A percentile compares a stretch with the other conserved stretches of the same genome.
Evolutionary conservation across 768 basidiomycete genomes (phyloP).

Genomic region (Chlorophyllum brunneum): DNA sequence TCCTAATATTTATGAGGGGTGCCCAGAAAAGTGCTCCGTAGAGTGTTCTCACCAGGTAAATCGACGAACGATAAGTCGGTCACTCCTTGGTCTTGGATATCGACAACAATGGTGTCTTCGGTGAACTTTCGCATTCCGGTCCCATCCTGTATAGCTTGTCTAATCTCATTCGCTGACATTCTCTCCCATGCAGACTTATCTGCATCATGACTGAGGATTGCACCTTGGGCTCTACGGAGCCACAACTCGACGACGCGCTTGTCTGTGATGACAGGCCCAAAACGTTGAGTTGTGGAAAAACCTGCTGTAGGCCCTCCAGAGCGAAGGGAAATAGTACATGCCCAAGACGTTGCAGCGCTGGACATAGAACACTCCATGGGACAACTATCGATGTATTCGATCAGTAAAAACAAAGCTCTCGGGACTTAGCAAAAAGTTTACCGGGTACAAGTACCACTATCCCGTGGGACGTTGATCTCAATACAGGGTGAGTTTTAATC

Average conservation of each 20-base stretch:
- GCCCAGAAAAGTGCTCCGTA: conserved; percentile 15
- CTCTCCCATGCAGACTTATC: conserved; percentile 5
- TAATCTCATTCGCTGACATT: conserved; percentile 13
- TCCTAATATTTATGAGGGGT: conserved; percentile 30
- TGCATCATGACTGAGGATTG: conserved; percentile 36
- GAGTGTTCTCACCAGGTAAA: conserved; percentile 40
- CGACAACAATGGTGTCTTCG: conserved; percentile 45
- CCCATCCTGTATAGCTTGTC: conserved; percentile 1
- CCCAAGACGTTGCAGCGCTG: conserved; percentile 33
- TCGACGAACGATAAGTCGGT: conserved; percentile 53
- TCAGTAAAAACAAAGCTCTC: background rate
- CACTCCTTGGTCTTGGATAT: conserved; percentile 38
- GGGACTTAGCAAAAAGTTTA: conserved; percentile 14
- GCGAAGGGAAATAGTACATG: conserved; percentile 38
- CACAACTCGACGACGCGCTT: conserved; percentile 44
- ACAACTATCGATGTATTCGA: conserved; percentile 29
- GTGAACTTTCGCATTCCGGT: conserved; percentile 32
- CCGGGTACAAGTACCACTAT: conserved; percentile 60
- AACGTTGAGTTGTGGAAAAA: conserved; percentile 20
- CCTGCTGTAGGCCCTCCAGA: conserved; percentile 3
- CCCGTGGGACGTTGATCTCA: conserved; percentile 59
- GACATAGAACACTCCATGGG: conserved; percentile 53
- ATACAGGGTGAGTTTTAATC: background rate
- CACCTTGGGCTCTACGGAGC: conserved; percentile 58
- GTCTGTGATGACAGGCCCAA: conserved; percentile 39